Evolutionary conservation across 2,329 filamentous ascomycete genomes (phyloP), one percentile per base, ranked within the genome.

Genomic region (Arthrocladium fulminans): DNA sequence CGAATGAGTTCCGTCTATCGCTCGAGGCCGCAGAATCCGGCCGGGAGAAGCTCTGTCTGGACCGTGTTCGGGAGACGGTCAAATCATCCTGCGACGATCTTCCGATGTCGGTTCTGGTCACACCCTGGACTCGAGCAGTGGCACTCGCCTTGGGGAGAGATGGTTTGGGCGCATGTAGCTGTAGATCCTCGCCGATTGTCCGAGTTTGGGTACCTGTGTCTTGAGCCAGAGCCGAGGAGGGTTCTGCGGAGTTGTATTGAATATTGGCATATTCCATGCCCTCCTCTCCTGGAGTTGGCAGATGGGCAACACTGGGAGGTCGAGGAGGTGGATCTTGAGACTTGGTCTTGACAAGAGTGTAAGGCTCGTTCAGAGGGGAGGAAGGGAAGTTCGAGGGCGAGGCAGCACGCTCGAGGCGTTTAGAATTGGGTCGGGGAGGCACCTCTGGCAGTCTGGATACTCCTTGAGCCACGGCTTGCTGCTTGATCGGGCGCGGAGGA

Each of bases 91-190:
- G 77, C 49, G 67, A 65, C 24, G 61, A 53, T 56, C 81, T 83
- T 54, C 87, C 88, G 61, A 95, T 80, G 68, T 96, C 88, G 57
- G 89, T 96, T 57, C 87, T 83, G 27, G 90, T 96, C 52, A 96
- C 88, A 12, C 79, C 74, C 63, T 84, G 80, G 44, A 96, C 87
- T 60, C 85, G 80, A 63, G 86, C 80, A 68, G 88, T 92, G 51
- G 89, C 88, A 60, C 83, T 92, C 17, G 80, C 79, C 39, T 79
- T 80, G 8, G 89, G 84, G 54, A 95, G 74, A 12, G 88, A 94
- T 4, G 90, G 88, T 67, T 83, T 92, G 2, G 90, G 90, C 50
- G 89, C 88, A 67, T 94, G 81, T 50, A 97, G 79, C 66, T 92
- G 85, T 59, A 96, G 70, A 61, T 94, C 86, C 49, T 84, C 80